Evolutionary conservation across 192 early-diverging fungal genomes (phyloP).

Genomic region (Blastocladiella britannica): DNA sequence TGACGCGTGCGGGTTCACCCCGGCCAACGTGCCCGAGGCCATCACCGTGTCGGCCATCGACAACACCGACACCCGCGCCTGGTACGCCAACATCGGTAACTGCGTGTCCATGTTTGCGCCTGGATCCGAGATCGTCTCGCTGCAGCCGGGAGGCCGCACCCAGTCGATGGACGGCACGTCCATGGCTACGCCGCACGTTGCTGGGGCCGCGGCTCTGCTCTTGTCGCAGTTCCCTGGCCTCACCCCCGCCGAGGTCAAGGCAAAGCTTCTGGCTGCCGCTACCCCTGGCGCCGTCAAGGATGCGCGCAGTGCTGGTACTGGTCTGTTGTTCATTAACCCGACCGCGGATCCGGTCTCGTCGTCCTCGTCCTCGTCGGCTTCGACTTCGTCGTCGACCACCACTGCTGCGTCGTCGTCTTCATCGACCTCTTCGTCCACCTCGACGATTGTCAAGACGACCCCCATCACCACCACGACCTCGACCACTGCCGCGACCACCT

Average conservation of each 20-base stretch:
- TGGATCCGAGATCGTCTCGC: constrained; percentile 26
- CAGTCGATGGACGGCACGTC: constrained; percentile 32
- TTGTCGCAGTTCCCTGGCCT: constrained; percentile 4
- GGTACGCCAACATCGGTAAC: constrained; percentile 24
- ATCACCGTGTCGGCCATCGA: constrained; percentile 26
- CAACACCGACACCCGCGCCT: constrained; percentile 14
- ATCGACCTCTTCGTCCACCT: too few relatives aligned
- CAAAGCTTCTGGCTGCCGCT: neutral
- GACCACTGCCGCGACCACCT: too few relatives aligned
- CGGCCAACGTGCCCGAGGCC: constrained; percentile 17
- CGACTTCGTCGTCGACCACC: too few relatives aligned
- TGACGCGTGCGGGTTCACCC: constrained; percentile 34
- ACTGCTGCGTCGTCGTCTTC: too few relatives aligned
- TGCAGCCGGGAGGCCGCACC: constrained; percentile 7
- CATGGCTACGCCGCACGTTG: constrained; percentile 33
- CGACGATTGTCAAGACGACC: too few relatives aligned
- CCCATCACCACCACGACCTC: too few relatives aligned
- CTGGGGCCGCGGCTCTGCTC: constrained; percentile 23
- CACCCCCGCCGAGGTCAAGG: neutral
- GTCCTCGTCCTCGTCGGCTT: too few relatives aligned
- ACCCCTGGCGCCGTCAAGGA: too few relatives aligned
- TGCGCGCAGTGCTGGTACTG: too few relatives aligned
- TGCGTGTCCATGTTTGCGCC: constrained; percentile 44
- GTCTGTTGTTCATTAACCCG: too few relatives aligned
- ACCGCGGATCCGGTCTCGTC: too few relatives aligned